phyloP scores from a whole-genome alignment of 768 basidiomycete species.

The Cantharellus anzutake region DNA sequence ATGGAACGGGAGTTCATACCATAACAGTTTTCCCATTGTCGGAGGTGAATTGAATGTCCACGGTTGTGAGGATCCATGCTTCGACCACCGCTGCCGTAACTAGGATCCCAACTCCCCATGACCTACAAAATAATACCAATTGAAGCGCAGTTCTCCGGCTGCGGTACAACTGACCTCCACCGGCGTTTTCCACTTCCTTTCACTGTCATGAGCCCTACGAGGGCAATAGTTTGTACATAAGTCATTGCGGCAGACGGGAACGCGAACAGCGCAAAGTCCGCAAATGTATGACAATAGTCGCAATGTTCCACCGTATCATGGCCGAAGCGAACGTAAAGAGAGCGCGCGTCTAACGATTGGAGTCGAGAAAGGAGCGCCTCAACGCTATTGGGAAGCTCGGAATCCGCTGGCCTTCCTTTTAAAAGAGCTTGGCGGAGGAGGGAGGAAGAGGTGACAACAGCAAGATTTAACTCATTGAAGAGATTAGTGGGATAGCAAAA shows the following conservation, averaged over 20 bases:
- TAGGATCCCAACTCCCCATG: conserved; percentile 28
- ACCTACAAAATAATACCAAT: conserved; percentile 14
- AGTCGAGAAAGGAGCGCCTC: conserved; percentile 36
- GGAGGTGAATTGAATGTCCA: conserved; percentile 27
- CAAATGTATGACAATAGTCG: conserved; percentile 39
- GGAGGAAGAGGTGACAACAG: conserved; percentile 35
- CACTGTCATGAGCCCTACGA: conserved; percentile 33
- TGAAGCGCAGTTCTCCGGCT: background rate
- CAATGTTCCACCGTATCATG: conserved; percentile 44
- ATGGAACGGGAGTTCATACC: conserved; percentile 15
- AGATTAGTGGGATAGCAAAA: conserved; percentile 39
- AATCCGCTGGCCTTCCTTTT: conserved; percentile 10
- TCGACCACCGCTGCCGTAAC: conserved; percentile 33
- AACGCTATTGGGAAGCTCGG: conserved; percentile 13
- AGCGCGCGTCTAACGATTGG: conserved; percentile 35
- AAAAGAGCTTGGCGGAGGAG: conserved; percentile 30
- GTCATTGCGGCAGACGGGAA: conserved; percentile 34
- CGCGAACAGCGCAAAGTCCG: conserved; percentile 41
- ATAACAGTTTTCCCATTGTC: conserved; percentile 22
- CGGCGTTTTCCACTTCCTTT: conserved; percentile 22
- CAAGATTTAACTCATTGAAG: conserved; percentile 34
- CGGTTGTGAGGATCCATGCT: conserved; percentile 31
- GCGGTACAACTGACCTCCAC: conserved; percentile 11
- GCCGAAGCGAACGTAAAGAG: conserved; percentile 49
- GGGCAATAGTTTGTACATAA: conserved; percentile 36